Conservation (phyloP, 2,329 filamentous ascomycete species). For the Gaeumannomyces sp. region DNA sequence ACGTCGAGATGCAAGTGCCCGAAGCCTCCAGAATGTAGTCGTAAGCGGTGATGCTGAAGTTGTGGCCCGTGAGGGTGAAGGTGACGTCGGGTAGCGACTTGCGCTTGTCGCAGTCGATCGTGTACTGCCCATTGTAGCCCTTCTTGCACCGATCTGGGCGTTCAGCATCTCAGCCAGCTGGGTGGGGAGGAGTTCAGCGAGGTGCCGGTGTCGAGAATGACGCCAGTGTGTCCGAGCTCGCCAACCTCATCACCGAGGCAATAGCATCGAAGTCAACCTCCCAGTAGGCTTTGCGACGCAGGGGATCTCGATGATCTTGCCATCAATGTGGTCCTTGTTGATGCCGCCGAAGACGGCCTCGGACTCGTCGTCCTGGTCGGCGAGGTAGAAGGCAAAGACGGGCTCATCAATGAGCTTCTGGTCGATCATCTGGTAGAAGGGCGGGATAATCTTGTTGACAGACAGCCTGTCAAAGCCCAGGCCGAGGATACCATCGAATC, state of each 20-base stretch:
- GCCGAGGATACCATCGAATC: slow-evolving; percentile 94
- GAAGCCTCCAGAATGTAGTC: slow-evolving; percentile 97
- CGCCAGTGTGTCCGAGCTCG: slow-evolving; percentile 88
- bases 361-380: slow-evolving; percentile 65
- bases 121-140: slow-evolving; percentile 95
- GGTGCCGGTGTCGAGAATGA: slow-evolving; percentile 96
- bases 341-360: slow-evolving; percentile 88
- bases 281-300: slow-evolving; percentile 99
- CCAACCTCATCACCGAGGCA: slow-evolving; percentile 80
- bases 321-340: slow-evolving; percentile 71
- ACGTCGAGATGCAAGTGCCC: slow-evolving; percentile 92
- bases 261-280: slow-evolving; percentile 95
- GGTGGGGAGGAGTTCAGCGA: slow-evolving; percentile 90
- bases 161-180: slow-evolving; percentile 94
- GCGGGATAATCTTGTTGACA: slow-evolving; percentile 91
- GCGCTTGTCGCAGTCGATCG: slow-evolving; percentile 80
- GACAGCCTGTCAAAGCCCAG: slow-evolving; percentile 93
- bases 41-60: slow-evolving; percentile 82
- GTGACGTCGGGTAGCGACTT: slow-evolving; percentile 81
- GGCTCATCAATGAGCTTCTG: slow-evolving; percentile 86
- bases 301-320: slow-evolving; percentile 89
- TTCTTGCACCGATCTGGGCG: slow-evolving; percentile 96
- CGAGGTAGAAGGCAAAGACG: slow-evolving; percentile 95
- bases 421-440: slow-evolving; percentile 93
- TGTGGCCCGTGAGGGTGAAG: slow-evolving; percentile 83